Percentiles rank a stretch among this genome's conserved stretches.
Conservation (phyloP, 2,329 filamentous ascomycete genomes). For the Talaromyces sp. region DNA sequence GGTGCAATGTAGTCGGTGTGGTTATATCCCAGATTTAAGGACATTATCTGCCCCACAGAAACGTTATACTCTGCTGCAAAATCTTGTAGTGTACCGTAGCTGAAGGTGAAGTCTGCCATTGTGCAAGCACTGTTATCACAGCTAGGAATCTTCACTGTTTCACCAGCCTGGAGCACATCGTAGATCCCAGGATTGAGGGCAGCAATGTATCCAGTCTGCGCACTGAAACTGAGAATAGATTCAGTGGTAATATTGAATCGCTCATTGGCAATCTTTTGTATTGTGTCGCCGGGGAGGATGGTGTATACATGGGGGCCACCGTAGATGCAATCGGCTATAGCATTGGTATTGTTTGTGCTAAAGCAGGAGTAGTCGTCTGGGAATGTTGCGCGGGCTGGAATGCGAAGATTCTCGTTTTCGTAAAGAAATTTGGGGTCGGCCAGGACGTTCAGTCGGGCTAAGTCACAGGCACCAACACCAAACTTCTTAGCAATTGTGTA, state of each 20-base stretch:
- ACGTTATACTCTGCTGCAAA: background rate
- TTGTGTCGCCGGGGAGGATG: background rate
- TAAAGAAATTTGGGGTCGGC: background rate
- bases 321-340: background rate
- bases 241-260: background rate
- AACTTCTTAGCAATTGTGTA: background rate
- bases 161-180: background rate
- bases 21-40: background rate
- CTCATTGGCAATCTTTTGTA: background rate
- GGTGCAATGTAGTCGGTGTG: background rate
- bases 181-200: background rate
- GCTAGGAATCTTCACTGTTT: background rate
- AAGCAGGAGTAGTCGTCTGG: background rate
- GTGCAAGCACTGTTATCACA: background rate
- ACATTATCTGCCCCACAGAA: background rate
- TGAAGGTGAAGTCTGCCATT: background rate
- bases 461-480: background rate
- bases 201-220: background rate
- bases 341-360: background rate
- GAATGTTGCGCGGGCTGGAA: background rate
- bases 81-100: background rate
- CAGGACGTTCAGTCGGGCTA: background rate
- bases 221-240: background rate
- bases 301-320: slow-evolving; percentile 1
- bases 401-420: background rate